These are phyloP conservation scores for Discostella pseudostelligera DNA, from an alignment of 108 stramenopile species.

Conservation along the genomic window DNA sequence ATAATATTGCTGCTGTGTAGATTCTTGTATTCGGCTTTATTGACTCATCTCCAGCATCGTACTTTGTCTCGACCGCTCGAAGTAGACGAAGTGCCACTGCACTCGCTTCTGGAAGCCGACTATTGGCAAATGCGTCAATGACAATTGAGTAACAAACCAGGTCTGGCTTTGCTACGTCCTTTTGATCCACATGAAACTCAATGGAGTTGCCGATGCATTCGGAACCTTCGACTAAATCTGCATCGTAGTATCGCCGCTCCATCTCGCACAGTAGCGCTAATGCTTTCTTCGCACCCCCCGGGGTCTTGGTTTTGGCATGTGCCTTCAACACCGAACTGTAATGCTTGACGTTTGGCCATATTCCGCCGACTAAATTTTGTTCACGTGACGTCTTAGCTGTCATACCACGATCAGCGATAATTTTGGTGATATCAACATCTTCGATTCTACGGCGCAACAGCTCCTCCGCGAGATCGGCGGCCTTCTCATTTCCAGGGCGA, in stretches of 20 bases:
- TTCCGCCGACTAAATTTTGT: background rate
- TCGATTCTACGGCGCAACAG: conserved; percentile 38
- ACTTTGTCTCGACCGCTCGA: conserved; percentile 31
- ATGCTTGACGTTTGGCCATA: conserved; percentile 48
- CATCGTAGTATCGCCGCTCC: conserved; percentile 28
- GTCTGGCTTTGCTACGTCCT: conserved; percentile 37
- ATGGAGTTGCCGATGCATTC: background rate
- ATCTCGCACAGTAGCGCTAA: conserved; percentile 45
- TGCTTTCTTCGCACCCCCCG: conserved; percentile 47
- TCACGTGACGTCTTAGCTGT: background rate
- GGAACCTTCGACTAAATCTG: conserved; percentile 21
- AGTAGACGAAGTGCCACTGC: conserved; percentile 27
- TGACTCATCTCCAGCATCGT: conserved; percentile 34
- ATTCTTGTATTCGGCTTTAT: conserved; percentile 49
- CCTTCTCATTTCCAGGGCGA: conserved; percentile 39
- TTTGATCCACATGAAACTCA: conserved; percentile 27
- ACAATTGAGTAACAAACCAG: conserved; percentile 37
- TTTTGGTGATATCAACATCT: conserved; percentile 23
- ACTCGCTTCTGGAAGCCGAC: conserved; percentile 39
- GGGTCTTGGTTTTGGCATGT: conserved; percentile 45
- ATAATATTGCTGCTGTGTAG: conserved; percentile 46
- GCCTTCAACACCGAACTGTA: conserved; percentile 50
- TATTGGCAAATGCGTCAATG: conserved; percentile 41
- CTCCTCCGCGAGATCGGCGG: conserved; percentile 42
- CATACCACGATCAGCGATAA: conserved; percentile 1